A percentile compares a stretch with the other conserved stretches of the same genome.
Conservation (phyloP, 768 basidiomycete genomes). For the Lentinula aciculospora region DNA sequence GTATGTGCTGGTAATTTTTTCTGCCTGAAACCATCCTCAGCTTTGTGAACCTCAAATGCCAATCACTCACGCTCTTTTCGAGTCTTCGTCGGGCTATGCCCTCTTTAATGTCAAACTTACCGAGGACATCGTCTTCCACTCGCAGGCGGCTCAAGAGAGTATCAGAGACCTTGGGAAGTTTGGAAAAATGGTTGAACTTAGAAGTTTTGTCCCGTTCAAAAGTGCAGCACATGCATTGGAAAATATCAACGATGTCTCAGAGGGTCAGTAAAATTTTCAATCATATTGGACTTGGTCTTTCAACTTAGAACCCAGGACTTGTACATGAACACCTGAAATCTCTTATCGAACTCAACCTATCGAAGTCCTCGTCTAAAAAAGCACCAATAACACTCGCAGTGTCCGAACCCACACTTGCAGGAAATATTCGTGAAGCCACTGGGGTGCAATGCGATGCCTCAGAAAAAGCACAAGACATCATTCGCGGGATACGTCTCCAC, state of each 20-base stretch:
- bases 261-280: slow-evolving; percentile 52
- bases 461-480: slow-evolving; percentile 75
- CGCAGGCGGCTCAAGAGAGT: slow-evolving; percentile 75
- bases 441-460: slow-evolving; percentile 76
- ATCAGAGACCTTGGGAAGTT: slow-evolving; percentile 86
- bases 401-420: slow-evolving; percentile 68
- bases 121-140: slow-evolving; percentile 83
- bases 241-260: slow-evolving; percentile 93
- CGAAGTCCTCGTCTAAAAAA: slow-evolving; percentile 64
- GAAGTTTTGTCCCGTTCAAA: slow-evolving; percentile 93
- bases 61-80: slow-evolving; percentile 86
- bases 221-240: slow-evolving; percentile 90
- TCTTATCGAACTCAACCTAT: slow-evolving; percentile 82
- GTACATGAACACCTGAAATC: slow-evolving; percentile 80
- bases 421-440: slow-evolving; percentile 69
- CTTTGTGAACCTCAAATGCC: not conserved
- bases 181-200: slow-evolving; percentile 83
- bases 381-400: slow-evolving; percentile 72
- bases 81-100: slow-evolving; percentile 91
- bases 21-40: too few relatives aligned
- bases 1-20: too few relatives aligned
- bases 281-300: not conserved
- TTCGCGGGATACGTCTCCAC: slow-evolving; percentile 90
- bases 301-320: slow-evolving; percentile 47
- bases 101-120: slow-evolving; percentile 82